Conservation (phyloP, 305 asterid genomes). For the Solanum hybrid region DNA sequence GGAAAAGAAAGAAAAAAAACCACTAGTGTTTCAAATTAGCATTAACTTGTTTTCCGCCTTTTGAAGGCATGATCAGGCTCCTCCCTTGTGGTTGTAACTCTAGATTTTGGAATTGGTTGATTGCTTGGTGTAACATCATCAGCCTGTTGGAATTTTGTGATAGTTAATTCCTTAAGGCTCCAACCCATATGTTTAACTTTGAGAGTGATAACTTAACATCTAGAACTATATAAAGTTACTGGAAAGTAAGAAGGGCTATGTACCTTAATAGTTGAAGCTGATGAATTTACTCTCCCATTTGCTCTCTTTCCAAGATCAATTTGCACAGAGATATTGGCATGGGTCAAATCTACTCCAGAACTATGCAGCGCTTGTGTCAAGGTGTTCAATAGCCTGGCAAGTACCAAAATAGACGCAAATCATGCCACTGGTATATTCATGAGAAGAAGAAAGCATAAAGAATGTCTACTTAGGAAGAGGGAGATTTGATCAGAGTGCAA, state of each 20-base stretch:
- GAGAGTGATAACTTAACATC: not conserved
- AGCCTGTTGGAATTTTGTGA: constrained; percentile 20
- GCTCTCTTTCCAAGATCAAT: constrained; percentile 78
- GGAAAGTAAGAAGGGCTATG: not conserved
- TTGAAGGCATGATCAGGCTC: constrained; percentile 46
- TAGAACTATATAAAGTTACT: not conserved
- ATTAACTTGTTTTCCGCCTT: constrained; percentile 38
- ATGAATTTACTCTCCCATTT: constrained; percentile 34
- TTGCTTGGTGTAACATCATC: constrained; percentile 20
- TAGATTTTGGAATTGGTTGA: constrained; percentile 30
- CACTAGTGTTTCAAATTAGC: constrained; percentile 22
- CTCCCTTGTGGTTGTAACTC: constrained; percentile 33
- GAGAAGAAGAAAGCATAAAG: not conserved
- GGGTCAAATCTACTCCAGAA: constrained; percentile 82
- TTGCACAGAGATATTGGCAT: constrained; percentile 79
- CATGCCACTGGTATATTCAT: not conserved
- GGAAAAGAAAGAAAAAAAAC: not conserved
- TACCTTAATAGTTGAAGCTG: constrained; percentile 59
- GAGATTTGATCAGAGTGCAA: not conserved
- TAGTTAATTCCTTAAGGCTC: not conserved
- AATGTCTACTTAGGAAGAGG: not conserved
- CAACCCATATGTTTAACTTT: not conserved
- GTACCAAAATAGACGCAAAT: not conserved
- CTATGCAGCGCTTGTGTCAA: constrained; percentile 76
- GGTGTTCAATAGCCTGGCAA: constrained; percentile 65